Evolutionary conservation across 192 early-diverging fungal genomes (phyloP).

Genomic region (Backusella mclennaniae): DNA sequence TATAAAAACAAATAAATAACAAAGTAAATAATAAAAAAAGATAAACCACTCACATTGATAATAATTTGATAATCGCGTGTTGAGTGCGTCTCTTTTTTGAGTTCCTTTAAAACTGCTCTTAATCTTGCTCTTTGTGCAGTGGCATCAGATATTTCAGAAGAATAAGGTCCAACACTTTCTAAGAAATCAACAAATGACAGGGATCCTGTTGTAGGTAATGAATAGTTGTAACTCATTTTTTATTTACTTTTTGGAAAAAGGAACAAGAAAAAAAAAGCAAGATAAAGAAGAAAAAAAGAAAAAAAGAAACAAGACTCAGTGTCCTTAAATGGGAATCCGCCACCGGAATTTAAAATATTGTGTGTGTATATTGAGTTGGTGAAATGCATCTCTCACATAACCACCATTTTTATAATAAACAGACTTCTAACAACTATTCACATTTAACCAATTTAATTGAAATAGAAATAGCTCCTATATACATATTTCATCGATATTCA

Average conservation of each 20-base stretch:
- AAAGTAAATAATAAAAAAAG: background rate
- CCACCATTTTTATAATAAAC: too few relatives aligned
- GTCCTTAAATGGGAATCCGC: too few relatives aligned
- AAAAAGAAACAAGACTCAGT: background rate
- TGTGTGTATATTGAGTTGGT: too few relatives aligned
- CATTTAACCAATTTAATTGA: too few relatives aligned
- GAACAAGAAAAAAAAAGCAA: background rate
- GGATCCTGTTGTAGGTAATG: slow-evolving; percentile 54
- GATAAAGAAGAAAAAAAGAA: background rate
- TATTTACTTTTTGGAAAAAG: background rate
- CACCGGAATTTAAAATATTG: background rate
- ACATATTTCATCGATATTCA: too few relatives aligned
- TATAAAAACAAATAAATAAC: background rate
- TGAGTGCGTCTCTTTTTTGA: slow-evolving; percentile 43
- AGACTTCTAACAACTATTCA: too few relatives aligned
- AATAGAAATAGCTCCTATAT: too few relatives aligned
- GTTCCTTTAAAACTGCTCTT: slow-evolving; percentile 49
- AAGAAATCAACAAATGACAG: slow-evolving; percentile 55
- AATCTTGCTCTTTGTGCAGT: slow-evolving; percentile 56
- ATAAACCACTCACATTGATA: slow-evolving; percentile 28
- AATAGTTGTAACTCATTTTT: slow-evolving; percentile 50
- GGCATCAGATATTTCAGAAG: slow-evolving; percentile 52
- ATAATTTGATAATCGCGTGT: slow-evolving; percentile 47
- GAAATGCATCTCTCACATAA: too few relatives aligned
- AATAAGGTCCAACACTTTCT: slow-evolving; percentile 37